phyloP scores from a whole-genome alignment of 2,329 filamentous ascomycete genomes.

The Fusarium globosum region DNA sequence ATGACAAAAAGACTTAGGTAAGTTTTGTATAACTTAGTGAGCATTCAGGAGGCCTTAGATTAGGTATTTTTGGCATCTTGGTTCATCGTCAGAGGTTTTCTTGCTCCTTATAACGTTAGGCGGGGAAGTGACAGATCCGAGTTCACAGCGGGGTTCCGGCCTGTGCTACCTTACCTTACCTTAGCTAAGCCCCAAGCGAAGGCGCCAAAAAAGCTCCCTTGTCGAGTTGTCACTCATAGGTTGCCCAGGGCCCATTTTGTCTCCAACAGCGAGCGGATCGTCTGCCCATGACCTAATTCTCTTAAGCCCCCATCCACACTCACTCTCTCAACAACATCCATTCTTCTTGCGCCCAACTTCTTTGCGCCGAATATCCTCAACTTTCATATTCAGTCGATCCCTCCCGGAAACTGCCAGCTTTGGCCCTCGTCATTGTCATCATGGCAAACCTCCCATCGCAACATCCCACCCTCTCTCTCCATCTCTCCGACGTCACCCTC shows the following conservation, averaged over 20 bases:
- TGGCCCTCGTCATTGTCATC: slow-evolving; percentile 32
- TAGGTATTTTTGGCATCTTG: neutral
- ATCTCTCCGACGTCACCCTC: slow-evolving; percentile 67
- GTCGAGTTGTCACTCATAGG: slow-evolving; percentile 4
- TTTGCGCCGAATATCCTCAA: neutral
- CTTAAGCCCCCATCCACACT: slow-evolving; percentile 15
- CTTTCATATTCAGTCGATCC: neutral
- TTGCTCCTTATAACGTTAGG: neutral
- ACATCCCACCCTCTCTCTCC: slow-evolving; percentile 63
- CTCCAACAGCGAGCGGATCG: slow-evolving; percentile 34
- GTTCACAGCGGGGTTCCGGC: slow-evolving; percentile 28
- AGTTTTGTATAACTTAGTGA: neutral
- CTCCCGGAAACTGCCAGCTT: neutral
- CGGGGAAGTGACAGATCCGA: slow-evolving; percentile 25
- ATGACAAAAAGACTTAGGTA: neutral
- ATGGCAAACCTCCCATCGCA: slow-evolving; percentile 58
- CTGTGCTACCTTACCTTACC: neutral
- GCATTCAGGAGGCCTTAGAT: neutral
- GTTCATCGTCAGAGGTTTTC: neutral
- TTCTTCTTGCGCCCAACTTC: slow-evolving; percentile 13
- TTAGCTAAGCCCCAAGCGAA: slow-evolving; percentile 25
- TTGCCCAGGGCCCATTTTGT: neutral
- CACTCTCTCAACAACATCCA: slow-evolving; percentile 28
- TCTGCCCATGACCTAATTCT: slow-evolving; percentile 29
- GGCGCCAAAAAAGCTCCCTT: slow-evolving; percentile 25